Percentiles rank a stretch among this genome's conserved stretches.
These are phyloP conservation scores for Plasmodium reichenowi DNA, from an alignment of 169 alveolate genomes.

Conservation along the genomic window DNA sequence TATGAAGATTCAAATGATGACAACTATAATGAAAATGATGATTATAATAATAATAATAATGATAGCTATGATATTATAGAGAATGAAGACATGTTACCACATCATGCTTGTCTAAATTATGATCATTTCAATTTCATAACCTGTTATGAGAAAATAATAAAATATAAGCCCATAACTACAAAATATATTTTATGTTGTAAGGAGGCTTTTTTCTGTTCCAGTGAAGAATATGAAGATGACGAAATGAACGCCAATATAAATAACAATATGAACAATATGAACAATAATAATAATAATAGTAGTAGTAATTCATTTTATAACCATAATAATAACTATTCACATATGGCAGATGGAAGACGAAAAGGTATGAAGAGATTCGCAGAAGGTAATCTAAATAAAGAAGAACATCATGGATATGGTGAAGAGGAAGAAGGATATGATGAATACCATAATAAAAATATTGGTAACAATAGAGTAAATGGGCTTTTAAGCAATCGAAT, in stretches of 20 bases:
- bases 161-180: constrained; percentile 21
- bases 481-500: no score
- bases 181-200: constrained; percentile 9
- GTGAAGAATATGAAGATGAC: neutral
- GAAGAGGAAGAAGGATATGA: constrained; percentile 1
- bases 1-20: neutral
- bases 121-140: neutral
- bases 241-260: neutral
- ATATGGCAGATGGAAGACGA: no score
- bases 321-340: neutral
- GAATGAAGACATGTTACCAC: neutral
- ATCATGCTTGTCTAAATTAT: neutral
- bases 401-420: neutral
- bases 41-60: neutral
- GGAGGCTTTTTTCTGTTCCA: constrained; percentile 6
- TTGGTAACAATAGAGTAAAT: no score
- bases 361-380: no score
- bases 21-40: neutral
- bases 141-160: constrained; percentile 33
- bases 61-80: neutral
- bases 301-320: neutral
- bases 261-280: neutral
- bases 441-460: neutral
- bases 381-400: no score
- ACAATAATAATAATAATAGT: neutral